Evolutionary conservation across 75 land plant genomes (phyloP).

Genomic region (Selaginella moellendorffii): DNA sequence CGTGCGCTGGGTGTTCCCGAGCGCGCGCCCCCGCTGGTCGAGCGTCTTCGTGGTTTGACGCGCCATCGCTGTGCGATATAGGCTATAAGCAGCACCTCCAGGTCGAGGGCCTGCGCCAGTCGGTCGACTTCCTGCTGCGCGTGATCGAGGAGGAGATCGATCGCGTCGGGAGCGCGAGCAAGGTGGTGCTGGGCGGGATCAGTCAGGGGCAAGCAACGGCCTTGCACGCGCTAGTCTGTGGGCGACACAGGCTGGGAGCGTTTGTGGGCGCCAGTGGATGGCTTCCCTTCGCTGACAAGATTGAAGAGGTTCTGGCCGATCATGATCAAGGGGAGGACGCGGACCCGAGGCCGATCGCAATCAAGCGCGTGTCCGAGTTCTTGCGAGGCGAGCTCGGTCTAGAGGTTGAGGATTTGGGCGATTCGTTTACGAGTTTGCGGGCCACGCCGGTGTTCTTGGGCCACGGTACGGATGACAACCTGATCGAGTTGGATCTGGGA

Average conservation of each 20-base stretch:
- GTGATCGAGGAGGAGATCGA: background rate
- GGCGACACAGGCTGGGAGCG: background rate
- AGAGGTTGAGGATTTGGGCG: too few relatives aligned
- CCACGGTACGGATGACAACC: background rate
- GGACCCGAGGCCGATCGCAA: too few relatives aligned
- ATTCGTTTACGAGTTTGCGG: too few relatives aligned
- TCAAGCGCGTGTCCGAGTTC: too few relatives aligned
- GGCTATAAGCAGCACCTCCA: background rate
- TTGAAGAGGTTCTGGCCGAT: too few relatives aligned
- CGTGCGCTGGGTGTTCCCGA: background rate
- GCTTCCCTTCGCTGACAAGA: background rate
- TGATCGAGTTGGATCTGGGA: background rate
- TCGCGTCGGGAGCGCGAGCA: background rate
- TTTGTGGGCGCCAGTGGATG: background rate
- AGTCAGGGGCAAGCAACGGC: too few relatives aligned
- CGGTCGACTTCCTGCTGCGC: background rate
- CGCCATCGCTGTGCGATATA: background rate
- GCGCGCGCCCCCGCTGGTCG: background rate
- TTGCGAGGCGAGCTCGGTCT: too few relatives aligned
- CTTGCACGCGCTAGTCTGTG: background rate
- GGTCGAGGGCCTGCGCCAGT: background rate
- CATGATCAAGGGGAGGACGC: too few relatives aligned
- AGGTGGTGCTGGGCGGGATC: background rate
- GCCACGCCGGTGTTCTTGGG: too few relatives aligned
- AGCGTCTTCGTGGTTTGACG: background rate